Conservation (phyloP, 1,139 yeast genomes). For the Saccharomycopsis crataegensis region DNA sequence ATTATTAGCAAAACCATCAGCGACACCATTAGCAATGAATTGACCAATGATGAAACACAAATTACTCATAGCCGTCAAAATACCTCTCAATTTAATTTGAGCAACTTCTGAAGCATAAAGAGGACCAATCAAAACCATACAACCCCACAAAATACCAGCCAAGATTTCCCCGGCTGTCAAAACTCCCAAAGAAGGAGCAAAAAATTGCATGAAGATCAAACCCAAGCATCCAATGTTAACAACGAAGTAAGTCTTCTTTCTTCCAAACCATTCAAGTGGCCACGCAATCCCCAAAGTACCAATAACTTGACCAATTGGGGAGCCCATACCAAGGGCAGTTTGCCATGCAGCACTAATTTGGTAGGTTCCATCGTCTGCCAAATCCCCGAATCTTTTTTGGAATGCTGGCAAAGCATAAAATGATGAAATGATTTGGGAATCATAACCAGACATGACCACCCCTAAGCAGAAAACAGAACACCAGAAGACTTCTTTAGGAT, state of each 20-base stretch:
- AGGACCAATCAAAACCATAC: conserved; percentile 36
- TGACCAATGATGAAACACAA: conserved; percentile 40
- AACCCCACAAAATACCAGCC: conserved; percentile 40
- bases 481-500: conserved; percentile 29
- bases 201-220: conserved; percentile 36
- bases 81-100: conserved; percentile 36
- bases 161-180: conserved; percentile 37
- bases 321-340: conserved; percentile 33
- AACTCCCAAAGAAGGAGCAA: conserved; percentile 32
- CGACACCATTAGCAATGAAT: conserved; percentile 35
- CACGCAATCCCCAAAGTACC: conserved; percentile 34
- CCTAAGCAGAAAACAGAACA: conserved; percentile 36
- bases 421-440: conserved; percentile 32
- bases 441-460: conserved; percentile 43
- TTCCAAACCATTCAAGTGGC: conserved; percentile 34
- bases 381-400: conserved; percentile 33
- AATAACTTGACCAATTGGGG: conserved; percentile 32
- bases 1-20: conserved; percentile 28
- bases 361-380: conserved; percentile 27
- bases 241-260: conserved; percentile 32
- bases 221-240: conserved; percentile 28
- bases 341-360: conserved; percentile 39
- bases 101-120: conserved; percentile 41
- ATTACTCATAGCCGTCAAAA: conserved; percentile 36
- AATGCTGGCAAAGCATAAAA: conserved; percentile 39